These are phyloP conservation scores for Exophiala bonariae DNA, from an alignment of 2,329 filamentous ascomycete species.

Conservation along the genomic window DNA sequence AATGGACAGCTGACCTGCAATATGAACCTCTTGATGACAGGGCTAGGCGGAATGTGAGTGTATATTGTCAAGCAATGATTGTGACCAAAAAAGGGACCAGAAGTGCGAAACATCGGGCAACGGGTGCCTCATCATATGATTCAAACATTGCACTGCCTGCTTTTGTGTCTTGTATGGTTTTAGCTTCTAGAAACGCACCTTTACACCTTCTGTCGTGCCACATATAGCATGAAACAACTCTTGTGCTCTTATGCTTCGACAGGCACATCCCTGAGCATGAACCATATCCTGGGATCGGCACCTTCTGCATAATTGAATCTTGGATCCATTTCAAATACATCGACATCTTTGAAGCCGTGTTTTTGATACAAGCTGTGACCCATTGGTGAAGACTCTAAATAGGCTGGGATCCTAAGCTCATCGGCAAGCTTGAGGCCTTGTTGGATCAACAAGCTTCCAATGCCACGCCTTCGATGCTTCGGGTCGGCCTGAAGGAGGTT, in stretches of 20 bases:
- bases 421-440: conserved; percentile 38
- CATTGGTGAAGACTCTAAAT: conserved; percentile 49
- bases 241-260: background rate
- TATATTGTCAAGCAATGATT: too few relatives aligned
- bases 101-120: too few relatives aligned
- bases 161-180: too few relatives aligned
- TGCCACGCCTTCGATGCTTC: conserved; percentile 41
- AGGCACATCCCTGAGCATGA: conserved; percentile 12
- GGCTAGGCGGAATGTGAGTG: too few relatives aligned
- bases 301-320: conserved; percentile 9
- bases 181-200: too few relatives aligned
- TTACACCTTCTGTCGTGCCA: too few relatives aligned
- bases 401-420: conserved; percentile 42
- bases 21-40: too few relatives aligned
- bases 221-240: too few relatives aligned
- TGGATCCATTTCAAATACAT: conserved; percentile 8
- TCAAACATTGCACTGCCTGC: too few relatives aligned
- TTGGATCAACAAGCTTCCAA: conserved; percentile 44
- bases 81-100: too few relatives aligned
- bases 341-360: conserved; percentile 42
- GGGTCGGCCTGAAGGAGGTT: conserved; percentile 40
- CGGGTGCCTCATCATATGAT: too few relatives aligned
- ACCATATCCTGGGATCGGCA: conserved; percentile 11
- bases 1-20: too few relatives aligned
- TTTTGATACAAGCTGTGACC: conserved; percentile 48